Evolutionary conservation across 495 filamentous ascomycete genomes (phyloP).

Genomic region (Penicillium egyptiacum): DNA sequence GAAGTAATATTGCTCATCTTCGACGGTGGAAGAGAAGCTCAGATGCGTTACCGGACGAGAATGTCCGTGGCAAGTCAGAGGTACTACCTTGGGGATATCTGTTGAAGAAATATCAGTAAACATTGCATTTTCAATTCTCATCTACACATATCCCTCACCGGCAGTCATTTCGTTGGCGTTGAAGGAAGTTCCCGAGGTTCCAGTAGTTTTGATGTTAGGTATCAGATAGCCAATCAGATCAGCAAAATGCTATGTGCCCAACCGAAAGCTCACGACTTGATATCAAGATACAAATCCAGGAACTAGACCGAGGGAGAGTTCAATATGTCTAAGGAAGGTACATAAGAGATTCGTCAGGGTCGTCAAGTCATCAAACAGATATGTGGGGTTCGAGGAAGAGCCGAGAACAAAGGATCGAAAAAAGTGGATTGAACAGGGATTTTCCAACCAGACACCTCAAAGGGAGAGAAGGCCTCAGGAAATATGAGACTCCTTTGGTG

Average conservation of each 20-base stretch:
- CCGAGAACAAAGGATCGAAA: slow-evolving; percentile 25
- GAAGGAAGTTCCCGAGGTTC: slow-evolving; percentile 3
- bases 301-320: slow-evolving; percentile 18
- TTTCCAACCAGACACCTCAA: slow-evolving; percentile 1
- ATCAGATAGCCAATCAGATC: slow-evolving; percentile 9
- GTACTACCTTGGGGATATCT: slow-evolving; percentile 74
- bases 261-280: slow-evolving; percentile 1
- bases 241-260: slow-evolving; percentile 1
- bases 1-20: slow-evolving; percentile 86
- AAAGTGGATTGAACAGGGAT: slow-evolving; percentile 1
- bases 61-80: slow-evolving; percentile 95
- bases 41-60: slow-evolving; percentile 94
- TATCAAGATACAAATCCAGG: slow-evolving; percentile 14
- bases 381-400: slow-evolving; percentile 22
- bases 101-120: slow-evolving; percentile 4
- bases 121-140: background rate
- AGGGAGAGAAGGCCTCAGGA: slow-evolving; percentile 10
- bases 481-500: background rate
- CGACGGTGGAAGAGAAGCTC: slow-evolving; percentile 83
- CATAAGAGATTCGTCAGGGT: slow-evolving; percentile 49
- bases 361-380: slow-evolving; percentile 45
- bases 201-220: slow-evolving; percentile 12
- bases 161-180: slow-evolving; percentile 9
- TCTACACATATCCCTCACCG: slow-evolving; percentile 5
- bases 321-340: slow-evolving; percentile 32